A percentile compares a stretch with the other conserved stretches of the same genome.
Conservation (phyloP, 192 early-diverging fungal genomes). For the Rhizophagus sp. region DNA sequence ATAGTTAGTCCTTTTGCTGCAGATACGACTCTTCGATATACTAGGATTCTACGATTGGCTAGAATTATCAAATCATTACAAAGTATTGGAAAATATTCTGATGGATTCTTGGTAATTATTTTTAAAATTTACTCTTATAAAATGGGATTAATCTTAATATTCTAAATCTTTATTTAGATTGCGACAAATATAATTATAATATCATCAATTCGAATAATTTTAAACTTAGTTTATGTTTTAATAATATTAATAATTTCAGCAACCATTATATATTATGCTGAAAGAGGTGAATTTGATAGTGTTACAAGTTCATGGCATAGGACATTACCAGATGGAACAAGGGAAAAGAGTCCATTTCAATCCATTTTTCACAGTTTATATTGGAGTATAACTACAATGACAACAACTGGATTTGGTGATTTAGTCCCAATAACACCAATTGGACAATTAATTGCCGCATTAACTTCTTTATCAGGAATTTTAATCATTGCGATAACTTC, state of each 20-base stretch:
- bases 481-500: constrained; percentile 55
- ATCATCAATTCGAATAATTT: neutral
- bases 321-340: neutral
- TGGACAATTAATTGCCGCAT: neutral
- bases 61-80: constrained; percentile 12
- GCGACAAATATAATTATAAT: neutral
- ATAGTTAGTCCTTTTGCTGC: neutral
- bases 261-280: neutral
- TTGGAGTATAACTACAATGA: constrained; percentile 54
- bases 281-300: neutral
- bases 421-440: constrained; percentile 43
- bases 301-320: neutral
- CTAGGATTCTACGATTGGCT: constrained; percentile 18
- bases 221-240: neutral
- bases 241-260: neutral
- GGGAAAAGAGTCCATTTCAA: constrained; percentile 49
- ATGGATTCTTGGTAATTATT: constrained; percentile 15
- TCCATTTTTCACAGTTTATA: constrained; percentile 50
- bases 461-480: constrained; percentile 53
- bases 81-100: constrained; percentile 3
- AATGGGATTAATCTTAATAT: no score
- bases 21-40: neutral
- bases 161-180: neutral
- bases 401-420: constrained; percentile 55
- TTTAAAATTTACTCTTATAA: neutral